These are phyloP conservation scores for Leptographium flavum DNA, from an alignment of 2,329 filamentous ascomycete genomes.

Conservation along the genomic window DNA sequence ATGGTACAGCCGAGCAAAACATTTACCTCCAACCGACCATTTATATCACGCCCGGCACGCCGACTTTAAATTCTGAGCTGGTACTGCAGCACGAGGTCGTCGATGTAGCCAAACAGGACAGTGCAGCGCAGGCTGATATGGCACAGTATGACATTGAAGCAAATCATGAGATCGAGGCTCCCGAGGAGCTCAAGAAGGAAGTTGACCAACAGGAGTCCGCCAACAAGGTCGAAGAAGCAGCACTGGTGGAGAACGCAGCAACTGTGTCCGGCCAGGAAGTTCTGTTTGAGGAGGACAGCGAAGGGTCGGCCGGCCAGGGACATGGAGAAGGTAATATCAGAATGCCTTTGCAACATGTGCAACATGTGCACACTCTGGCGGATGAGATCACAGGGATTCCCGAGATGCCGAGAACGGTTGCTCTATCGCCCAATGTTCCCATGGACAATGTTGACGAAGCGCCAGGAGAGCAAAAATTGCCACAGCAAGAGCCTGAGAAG, in stretches of 20 bases:
- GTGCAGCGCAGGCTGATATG: too few species aligned
- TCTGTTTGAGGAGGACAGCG: background rate
- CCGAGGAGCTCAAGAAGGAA: background rate
- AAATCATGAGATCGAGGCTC: too few species aligned
- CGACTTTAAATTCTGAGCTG: background rate
- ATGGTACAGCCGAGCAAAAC: conserved; percentile 2
- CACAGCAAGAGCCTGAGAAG: background rate
- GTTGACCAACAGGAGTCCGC: background rate
- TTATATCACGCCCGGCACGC: background rate
- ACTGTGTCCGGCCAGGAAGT: background rate
- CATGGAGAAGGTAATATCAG: background rate
- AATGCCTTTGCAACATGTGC: too few species aligned
- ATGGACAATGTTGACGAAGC: background rate
- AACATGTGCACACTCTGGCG: background rate
- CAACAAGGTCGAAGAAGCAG: too few species aligned
- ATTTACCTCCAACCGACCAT: background rate
- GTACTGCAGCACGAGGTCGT: background rate
- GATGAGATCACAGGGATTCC: background rate
- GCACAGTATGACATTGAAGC: too few species aligned
- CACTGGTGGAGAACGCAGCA: too few species aligned
- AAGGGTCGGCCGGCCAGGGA: background rate
- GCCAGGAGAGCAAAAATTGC: background rate
- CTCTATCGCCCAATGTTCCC: background rate
- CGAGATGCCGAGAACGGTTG: conserved; percentile 3
- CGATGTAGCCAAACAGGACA: background rate